Base-by-base conservation (phyloP, 2,329 filamentous ascomycete genomes). In the Aspergillus oerlinghausenensis region DNA sequence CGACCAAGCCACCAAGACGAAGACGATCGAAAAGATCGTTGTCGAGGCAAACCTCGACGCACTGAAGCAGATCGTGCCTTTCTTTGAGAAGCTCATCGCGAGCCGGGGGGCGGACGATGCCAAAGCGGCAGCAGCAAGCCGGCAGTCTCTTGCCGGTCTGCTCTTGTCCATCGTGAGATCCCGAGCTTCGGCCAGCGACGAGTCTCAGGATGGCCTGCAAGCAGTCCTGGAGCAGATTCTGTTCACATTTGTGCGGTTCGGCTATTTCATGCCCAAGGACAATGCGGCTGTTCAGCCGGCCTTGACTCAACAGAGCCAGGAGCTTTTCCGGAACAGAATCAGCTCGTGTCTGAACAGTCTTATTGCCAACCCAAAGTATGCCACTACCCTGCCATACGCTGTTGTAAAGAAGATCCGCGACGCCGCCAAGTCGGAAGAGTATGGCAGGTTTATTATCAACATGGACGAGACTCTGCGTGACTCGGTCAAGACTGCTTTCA, bases 1-100 rank as follows among this genome's bases (percentile, higher is more conserved):
- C 67, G 94, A 97, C 68, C 87, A 89, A 61, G 80, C 88, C 56
- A 96, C 92, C 0, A 94, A 89, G 70, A 88, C 88, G 1, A 96
- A 93, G 74, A 93, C 90, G 0, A 77, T 96, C 1, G 90, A 95
- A 64, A 87, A 83, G 60, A 79, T 94, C 2, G 74, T 95, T 4
- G 80, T 85, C 52, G 80, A 82, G 47, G 82, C 84, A 8, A 82
- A 83, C 57, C 65, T 74, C n/a, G 69, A 76, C 26, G 73, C 76
- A 8, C 62, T 84, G 25, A 74, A 79, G 3, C 72, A 81, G 21
- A 83, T 87, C 35, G 78, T 86, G 23, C 79, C 83, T 7, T 70
- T 82, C 10, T 71, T 84, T 35, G 74, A 77, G 48, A 67, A 72
- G 6, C 66, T 81, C 17, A 75, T 84, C 47, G 70, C 76, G 4